These are phyloP conservation scores for Hypoxylon lenormandii DNA, from an alignment of 495 filamentous ascomycete species.

Conservation along the genomic window DNA sequence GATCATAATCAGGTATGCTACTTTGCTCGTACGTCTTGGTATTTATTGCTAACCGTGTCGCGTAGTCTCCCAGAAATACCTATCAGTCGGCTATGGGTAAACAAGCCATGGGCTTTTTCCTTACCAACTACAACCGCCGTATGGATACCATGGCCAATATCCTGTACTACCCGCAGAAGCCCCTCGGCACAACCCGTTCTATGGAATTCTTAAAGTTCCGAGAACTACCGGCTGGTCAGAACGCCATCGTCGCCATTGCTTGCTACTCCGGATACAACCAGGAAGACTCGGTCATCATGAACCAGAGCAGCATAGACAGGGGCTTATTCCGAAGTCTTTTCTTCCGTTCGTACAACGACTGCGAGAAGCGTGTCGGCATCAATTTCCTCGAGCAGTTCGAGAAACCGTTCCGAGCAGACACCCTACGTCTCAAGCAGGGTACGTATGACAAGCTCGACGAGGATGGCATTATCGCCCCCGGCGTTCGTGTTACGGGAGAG, in stretches of 20 bases:
- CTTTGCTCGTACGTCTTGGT: not conserved
- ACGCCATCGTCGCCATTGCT: constrained; percentile 96
- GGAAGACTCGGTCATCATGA: constrained; percentile 99
- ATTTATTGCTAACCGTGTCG: constrained; percentile 12
- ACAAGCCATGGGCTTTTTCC: constrained; percentile 98
- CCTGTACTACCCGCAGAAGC: constrained; percentile 98
- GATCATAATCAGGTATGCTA: constrained; percentile 88
- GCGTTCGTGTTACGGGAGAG: constrained; percentile 92
- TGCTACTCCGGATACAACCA: constrained; percentile 99
- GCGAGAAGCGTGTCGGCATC: constrained; percentile 93
- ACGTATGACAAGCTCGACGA: constrained; percentile 98
- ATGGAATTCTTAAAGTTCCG: constrained; percentile 99
- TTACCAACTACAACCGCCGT: constrained; percentile 92
- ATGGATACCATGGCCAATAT: constrained; percentile 99
- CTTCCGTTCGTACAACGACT: constrained; percentile 95
- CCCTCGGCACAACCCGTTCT: constrained; percentile 90
- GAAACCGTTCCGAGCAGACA: constrained; percentile 89
- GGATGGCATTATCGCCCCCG: constrained; percentile 91
- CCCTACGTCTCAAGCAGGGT: constrained; percentile 88
- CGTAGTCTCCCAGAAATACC: constrained; percentile 91
- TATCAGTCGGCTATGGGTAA: constrained; percentile 99
- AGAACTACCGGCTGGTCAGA: constrained; percentile 95
- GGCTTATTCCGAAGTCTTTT: constrained; percentile 97
- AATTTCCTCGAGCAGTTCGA: constrained; percentile 90
- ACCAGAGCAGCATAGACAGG: constrained; percentile 97